These are phyloP conservation scores for Cyberlindnera lachancei DNA, from an alignment of 805 yeast species.

Conservation along the genomic window DNA sequence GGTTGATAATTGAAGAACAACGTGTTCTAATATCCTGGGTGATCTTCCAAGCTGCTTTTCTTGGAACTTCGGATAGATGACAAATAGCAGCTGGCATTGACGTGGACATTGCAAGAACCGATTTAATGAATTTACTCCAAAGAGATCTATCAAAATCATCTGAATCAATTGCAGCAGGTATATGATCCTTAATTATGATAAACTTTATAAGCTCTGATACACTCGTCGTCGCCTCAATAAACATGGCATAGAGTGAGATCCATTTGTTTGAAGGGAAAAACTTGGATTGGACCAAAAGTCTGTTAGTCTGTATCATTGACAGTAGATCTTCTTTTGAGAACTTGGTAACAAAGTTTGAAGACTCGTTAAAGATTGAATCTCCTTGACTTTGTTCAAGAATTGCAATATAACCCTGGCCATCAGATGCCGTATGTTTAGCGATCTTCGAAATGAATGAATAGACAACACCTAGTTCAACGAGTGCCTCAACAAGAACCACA, in stretches of 20 bases:
- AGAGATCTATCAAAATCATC: slow-evolving; percentile 49
- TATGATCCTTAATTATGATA: slow-evolving; percentile 38
- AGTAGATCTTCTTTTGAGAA: slow-evolving; percentile 35
- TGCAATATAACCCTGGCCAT: slow-evolving; percentile 16
- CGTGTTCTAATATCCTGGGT: slow-evolving; percentile 57
- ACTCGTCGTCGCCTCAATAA: slow-evolving; percentile 48
- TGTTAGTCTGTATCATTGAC: slow-evolving; percentile 40
- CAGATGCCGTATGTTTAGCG: slow-evolving; percentile 29
- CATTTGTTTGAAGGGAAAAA: slow-evolving; percentile 66
- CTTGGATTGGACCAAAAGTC: slow-evolving; percentile 42
- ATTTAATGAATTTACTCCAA: slow-evolving; percentile 63
- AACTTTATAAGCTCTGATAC: slow-evolving; percentile 47
- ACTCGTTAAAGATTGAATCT: slow-evolving; percentile 35
- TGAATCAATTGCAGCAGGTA: slow-evolving; percentile 42
- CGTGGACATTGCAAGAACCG: slow-evolving; percentile 50
- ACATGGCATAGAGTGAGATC: slow-evolving; percentile 58
- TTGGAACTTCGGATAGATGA: slow-evolving; percentile 64
- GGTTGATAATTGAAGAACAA: slow-evolving; percentile 45
- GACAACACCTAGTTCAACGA: slow-evolving; percentile 62
- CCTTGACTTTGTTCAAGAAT: slow-evolving; percentile 30
- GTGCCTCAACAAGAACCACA: slow-evolving; percentile 59
- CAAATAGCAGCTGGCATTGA: slow-evolving; percentile 65
- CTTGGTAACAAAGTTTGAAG: slow-evolving; percentile 32
- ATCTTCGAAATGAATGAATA: slow-evolving; percentile 48
- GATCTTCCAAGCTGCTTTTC: slow-evolving; percentile 58